Conservation (phyloP, 176 grass and related monocot species). For the Raddia guianensis region DNA sequence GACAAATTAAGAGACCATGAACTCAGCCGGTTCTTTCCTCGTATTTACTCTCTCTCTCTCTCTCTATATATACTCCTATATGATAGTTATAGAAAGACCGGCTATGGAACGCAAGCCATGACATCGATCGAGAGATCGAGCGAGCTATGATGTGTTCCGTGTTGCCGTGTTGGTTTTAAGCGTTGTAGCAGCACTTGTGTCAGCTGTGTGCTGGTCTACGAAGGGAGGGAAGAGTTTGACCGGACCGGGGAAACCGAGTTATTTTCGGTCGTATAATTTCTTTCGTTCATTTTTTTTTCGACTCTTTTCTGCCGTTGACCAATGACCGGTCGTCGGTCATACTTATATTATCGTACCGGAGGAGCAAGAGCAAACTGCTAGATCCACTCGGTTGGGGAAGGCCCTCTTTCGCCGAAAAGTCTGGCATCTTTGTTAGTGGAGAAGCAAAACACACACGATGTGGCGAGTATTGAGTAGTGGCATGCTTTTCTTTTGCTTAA, state of each 20-base stretch:
- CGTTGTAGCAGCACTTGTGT: not conserved
- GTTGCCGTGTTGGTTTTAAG: not conserved
- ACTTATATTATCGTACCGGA: conserved; percentile 19
- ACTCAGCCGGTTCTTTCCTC: not conserved
- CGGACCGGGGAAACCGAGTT: conserved; percentile 29
- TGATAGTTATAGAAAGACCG: conserved; percentile 12
- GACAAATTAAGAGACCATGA: not conserved
- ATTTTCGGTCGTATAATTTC: not conserved
- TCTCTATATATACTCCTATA: too few species aligned
- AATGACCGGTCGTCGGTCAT: conserved; percentile 64
- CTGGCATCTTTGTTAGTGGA: conserved; percentile 34
- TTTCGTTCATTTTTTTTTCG: not conserved
- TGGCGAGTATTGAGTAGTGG: not conserved
- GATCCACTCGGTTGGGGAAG: not conserved
- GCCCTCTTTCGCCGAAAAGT: not conserved
- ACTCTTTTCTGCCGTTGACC: conserved; percentile 35
- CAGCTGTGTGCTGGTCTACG: not conserved
- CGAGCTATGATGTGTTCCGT: not conserved
- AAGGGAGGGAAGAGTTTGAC: conserved; percentile 53
- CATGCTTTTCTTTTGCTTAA: not conserved
- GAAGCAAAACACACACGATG: not conserved
- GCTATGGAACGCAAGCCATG: not conserved
- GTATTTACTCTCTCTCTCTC: not conserved
- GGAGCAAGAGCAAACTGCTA: conserved; percentile 26
- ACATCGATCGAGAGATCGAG: not conserved